Percentiles rank a stretch among this genome's conserved stretches.
These are phyloP conservation scores for Corylus avellana DNA, from an alignment of 306 rosid species.

Conservation along the genomic window DNA sequence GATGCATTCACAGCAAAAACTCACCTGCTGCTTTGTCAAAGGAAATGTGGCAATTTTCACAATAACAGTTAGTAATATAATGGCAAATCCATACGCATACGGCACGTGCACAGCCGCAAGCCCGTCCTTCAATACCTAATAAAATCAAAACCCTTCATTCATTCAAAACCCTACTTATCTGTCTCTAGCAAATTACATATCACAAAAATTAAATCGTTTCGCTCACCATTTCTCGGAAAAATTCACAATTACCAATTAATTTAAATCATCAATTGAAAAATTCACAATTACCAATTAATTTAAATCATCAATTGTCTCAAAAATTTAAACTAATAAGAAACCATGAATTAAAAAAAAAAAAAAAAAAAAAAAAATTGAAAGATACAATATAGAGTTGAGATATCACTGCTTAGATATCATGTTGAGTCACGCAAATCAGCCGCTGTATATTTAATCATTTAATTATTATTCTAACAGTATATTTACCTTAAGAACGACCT, in stretches of 20 bases:
- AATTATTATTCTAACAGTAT: background rate
- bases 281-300: no score
- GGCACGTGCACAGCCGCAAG: constrained; percentile 85
- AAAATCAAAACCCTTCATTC: constrained; percentile 1
- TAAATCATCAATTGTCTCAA: no score
- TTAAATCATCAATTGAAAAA: no score
- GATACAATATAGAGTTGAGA: no score
- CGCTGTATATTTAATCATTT: no score
- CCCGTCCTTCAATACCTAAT: constrained; percentile 82
- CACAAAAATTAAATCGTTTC: background rate
- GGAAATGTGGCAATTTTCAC: constrained; percentile 84
- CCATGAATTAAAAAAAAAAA: no score
- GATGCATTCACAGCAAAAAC: constrained; percentile 16
- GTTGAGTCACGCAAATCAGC: no score
- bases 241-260: background rate
- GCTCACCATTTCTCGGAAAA: background rate
- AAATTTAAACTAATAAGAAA: no score
- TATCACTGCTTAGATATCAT: no score
- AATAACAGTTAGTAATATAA: constrained; percentile 81
- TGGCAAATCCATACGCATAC: constrained; percentile 91
- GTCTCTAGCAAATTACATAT: background rate
- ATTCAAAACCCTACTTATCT: background rate
- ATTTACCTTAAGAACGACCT: constrained; percentile 80
- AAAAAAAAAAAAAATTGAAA: no score
- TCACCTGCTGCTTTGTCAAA: constrained; percentile 93